Conservation (phyloP, 495 filamentous ascomycete genomes). For the Geopyxis carbonaria region DNA sequence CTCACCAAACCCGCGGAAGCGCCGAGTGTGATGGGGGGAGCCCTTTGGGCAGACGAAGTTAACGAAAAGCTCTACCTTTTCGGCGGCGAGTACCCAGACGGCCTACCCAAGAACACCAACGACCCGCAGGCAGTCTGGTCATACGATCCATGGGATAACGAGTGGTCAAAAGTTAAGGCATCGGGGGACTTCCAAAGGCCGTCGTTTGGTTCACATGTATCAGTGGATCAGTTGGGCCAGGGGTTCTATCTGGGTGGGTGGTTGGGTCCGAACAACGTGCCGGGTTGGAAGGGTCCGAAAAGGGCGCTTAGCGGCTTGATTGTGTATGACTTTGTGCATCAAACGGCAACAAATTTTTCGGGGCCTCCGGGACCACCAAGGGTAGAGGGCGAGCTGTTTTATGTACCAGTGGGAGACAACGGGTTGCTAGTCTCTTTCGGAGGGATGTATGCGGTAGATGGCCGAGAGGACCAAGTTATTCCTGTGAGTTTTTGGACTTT, state of each 20-base stretch:
- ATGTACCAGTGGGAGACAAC: constrained; percentile 34
- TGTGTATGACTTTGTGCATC: constrained; percentile 30
- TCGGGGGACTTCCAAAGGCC: too few relatives aligned
- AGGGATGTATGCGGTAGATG: too few relatives aligned
- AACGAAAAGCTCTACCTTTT: constrained; percentile 38
- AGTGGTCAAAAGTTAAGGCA: constrained; percentile 5
- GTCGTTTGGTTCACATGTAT: constrained; percentile 25
- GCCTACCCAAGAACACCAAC: background rate
- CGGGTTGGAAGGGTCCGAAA: constrained; percentile 28
- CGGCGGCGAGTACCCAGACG: constrained; percentile 20
- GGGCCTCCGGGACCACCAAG: too few relatives aligned
- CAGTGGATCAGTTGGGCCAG: constrained; percentile 23
- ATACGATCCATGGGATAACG: constrained; percentile 7
- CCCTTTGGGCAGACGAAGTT: constrained; percentile 34
- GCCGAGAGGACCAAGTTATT: too few relatives aligned
- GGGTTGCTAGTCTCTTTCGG: constrained; percentile 38
- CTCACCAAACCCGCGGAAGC: constrained; percentile 33
- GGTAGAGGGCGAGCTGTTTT: constrained; percentile 32
- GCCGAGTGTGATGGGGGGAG: constrained; percentile 30
- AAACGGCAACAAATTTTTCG: too few relatives aligned
- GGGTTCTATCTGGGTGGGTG: constrained; percentile 32
- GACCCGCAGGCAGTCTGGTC: constrained; percentile 4
- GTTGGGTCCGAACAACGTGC: too few relatives aligned
- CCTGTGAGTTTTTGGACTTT: too few relatives aligned
- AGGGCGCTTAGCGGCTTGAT: constrained; percentile 28